These are phyloP conservation scores for Colletotrichum simmondsii DNA, from an alignment of 2,329 filamentous ascomycete genomes.

Conservation along the genomic window DNA sequence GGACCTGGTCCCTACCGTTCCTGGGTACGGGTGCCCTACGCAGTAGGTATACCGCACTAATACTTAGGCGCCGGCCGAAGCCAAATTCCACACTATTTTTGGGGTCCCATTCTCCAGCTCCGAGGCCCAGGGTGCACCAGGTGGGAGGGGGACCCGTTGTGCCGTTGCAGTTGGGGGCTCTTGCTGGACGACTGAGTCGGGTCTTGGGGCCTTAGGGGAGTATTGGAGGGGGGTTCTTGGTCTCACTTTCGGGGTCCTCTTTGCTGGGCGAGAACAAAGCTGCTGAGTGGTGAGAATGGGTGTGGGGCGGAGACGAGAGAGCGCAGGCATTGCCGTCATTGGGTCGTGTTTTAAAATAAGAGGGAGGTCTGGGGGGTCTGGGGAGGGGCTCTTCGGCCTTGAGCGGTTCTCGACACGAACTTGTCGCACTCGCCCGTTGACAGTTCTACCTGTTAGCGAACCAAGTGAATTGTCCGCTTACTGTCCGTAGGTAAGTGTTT, in stretches of 20 bases:
- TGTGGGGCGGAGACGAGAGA: background rate
- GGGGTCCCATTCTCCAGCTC: constrained; percentile 15
- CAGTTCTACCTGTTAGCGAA: background rate
- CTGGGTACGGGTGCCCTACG: background rate
- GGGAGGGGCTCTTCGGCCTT: background rate
- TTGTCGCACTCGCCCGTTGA: background rate
- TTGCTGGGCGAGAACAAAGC: background rate
- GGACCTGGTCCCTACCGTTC: constrained; percentile 20
- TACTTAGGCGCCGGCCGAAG: constrained; percentile 20
- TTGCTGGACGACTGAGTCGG: background rate
- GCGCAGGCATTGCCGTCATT: constrained; percentile 30
- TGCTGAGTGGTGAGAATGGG: background rate
- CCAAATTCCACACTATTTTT: constrained; percentile 26
- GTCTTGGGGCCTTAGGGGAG: background rate
- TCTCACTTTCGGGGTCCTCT: constrained; percentile 14
- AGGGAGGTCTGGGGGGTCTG: constrained; percentile 20
- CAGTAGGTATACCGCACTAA: background rate
- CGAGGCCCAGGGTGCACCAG: constrained; percentile 6
- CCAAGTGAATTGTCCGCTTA: no score
- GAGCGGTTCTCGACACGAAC: background rate
- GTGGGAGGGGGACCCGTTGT: background rate
- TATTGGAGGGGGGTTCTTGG: background rate
- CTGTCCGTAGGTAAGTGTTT: background rate
- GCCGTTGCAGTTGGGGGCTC: background rate
- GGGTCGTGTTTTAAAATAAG: constrained; percentile 32